Conservation (phyloP, 139 green algal genomes). For the Micromonas pusilla region DNA sequence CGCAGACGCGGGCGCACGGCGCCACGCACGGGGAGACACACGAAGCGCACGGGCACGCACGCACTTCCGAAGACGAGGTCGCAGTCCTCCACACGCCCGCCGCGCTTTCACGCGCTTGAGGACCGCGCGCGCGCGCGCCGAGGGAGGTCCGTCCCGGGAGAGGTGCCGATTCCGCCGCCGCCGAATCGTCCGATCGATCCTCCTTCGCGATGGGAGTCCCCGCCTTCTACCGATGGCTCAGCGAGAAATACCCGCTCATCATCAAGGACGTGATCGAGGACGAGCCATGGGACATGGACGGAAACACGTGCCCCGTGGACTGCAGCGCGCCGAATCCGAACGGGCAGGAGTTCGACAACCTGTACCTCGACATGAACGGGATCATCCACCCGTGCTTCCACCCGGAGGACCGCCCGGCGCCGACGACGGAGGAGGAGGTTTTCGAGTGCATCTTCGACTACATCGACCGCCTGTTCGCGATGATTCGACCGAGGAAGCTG, state of each 20-base stretch:
- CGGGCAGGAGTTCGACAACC: slow-evolving; percentile 94
- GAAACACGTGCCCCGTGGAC: slow-evolving; percentile 80
- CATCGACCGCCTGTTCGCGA: slow-evolving; percentile 95
- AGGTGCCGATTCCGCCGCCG: too few species aligned
- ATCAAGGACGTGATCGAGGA: slow-evolving; percentile 89
- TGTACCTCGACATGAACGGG: slow-evolving; percentile 99
- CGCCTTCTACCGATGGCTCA: slow-evolving; percentile 95
- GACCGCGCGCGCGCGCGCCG: too few species aligned
- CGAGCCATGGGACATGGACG: slow-evolving; percentile 54
- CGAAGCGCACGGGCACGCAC: too few species aligned
- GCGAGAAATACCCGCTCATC: slow-evolving; percentile 92
- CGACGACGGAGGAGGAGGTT: slow-evolving; percentile 90
- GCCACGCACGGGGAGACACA: too few species aligned
- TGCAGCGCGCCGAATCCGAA: slow-evolving; percentile 86
- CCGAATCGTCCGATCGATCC: too few species aligned
- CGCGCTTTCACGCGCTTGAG: too few species aligned
- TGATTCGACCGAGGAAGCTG: slow-evolving; percentile 90
- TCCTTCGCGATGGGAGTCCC: slow-evolving; percentile 91
- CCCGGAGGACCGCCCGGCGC: slow-evolving; percentile 84
- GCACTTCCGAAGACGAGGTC: too few species aligned
- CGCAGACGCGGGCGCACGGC: too few species aligned
- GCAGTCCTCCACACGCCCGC: too few species aligned
- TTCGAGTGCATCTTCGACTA: slow-evolving; percentile 98
- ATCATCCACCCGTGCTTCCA: slow-evolving; percentile 99
- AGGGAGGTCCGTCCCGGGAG: too few species aligned